A percentile compares a stretch with the other conserved stretches of the same genome.
Conservation (phyloP, 2,329 filamentous ascomycete species). For the Aspergillus fischeri region DNA sequence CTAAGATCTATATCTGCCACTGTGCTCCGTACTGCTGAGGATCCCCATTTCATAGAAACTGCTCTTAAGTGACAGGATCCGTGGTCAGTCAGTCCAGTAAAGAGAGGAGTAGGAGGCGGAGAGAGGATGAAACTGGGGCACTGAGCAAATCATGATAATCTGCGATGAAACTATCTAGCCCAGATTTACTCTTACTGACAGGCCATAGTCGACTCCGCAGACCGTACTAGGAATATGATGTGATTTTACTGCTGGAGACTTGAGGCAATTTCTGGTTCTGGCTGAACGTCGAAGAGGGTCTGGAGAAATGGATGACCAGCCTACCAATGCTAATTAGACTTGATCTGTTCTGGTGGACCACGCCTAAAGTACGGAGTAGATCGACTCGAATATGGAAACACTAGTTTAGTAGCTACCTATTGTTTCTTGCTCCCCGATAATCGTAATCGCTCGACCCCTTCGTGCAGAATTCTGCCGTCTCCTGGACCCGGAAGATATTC, state of each 20-base stretch:
- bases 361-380: too few species aligned
- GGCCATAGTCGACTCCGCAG: neutral
- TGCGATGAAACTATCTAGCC: neutral
- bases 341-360: too few species aligned
- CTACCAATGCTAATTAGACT: too few species aligned
- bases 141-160: neutral
- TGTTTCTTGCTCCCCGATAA: neutral
- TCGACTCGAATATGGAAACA: too few species aligned
- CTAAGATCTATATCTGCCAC: neutral
- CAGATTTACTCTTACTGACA: neutral
- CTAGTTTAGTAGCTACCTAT: too few species aligned
- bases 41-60: neutral
- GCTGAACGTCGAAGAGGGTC: neutral
- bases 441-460: neutral
- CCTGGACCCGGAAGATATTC: neutral
- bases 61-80: neutral
- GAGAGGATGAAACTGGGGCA: too few species aligned
- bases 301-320: neutral
- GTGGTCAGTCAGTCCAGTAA: neutral
- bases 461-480: neutral
- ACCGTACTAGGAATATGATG: neutral
- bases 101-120: neutral
- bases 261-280: neutral
- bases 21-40: neutral
- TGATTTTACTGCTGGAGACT: neutral